phyloP scores from a whole-genome alignment of 495 filamentous ascomycete species.

The Parmelia sp. region DNA sequence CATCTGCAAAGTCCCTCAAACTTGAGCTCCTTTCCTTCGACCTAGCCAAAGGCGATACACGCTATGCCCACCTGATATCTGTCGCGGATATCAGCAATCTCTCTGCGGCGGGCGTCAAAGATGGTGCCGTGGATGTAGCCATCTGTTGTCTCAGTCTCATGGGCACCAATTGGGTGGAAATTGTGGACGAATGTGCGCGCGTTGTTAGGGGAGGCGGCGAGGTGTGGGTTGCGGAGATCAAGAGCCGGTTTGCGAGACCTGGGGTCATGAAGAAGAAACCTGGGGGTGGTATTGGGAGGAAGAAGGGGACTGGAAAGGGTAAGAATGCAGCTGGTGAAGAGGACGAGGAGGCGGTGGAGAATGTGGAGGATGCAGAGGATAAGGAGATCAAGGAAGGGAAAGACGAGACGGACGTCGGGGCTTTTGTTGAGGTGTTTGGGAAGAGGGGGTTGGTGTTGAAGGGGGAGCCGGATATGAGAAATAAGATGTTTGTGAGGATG shows the following conservation, averaged over 20 bases:
- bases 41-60: conserved; percentile 50
- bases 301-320: conserved; percentile 31
- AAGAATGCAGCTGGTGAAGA: conserved; percentile 32
- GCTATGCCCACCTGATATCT: conserved; percentile 57
- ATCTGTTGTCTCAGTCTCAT: conserved; percentile 95
- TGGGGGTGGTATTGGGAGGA: conserved; percentile 44
- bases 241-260: conserved; percentile 73
- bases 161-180: conserved; percentile 93
- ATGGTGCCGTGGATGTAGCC: conserved; percentile 70
- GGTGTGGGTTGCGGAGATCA: conserved; percentile 95
- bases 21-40: conserved; percentile 64
- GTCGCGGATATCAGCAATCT: conserved; percentile 82
- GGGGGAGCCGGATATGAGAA: conserved; percentile 64
- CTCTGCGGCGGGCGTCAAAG: conserved; percentile 47
- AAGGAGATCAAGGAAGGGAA: conserved; percentile 35
- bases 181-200: conserved; percentile 84
- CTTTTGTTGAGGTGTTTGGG: conserved; percentile 76
- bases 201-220: conserved; percentile 73
- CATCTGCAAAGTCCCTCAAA: conserved; percentile 50
- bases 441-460: conserved; percentile 71
- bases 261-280: conserved; percentile 43
- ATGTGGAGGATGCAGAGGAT: conserved; percentile 42
- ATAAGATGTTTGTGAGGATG: conserved; percentile 99
- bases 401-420: conserved; percentile 76
- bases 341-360: conserved; percentile 30